Conservation (phyloP, 2,329 filamentous ascomycete species). For the Xylariaceae sp. region DNA sequence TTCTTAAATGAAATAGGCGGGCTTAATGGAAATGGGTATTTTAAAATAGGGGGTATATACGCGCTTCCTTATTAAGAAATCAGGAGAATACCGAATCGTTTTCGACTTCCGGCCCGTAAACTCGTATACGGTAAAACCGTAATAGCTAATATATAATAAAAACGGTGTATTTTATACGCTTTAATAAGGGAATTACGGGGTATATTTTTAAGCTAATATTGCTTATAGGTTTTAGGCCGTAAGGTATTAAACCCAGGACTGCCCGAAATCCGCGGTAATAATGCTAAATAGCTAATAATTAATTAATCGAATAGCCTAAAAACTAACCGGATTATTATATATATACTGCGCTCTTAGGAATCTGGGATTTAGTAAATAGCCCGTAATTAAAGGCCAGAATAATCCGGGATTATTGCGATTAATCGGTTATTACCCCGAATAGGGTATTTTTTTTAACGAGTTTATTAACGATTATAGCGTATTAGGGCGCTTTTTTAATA, state of each 20-base stretch:
- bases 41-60: no score
- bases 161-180: not conserved
- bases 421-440: not conserved
- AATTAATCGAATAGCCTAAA: not conserved
- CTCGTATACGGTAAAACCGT: no score
- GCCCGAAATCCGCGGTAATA: not conserved
- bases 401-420: not conserved
- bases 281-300: not conserved
- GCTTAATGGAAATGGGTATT: not conserved
- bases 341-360: not conserved
- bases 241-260: not conserved
- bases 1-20: not conserved
- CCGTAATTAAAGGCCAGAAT: not conserved
- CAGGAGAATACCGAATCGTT: no score
- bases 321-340: no score
- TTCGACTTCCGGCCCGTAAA: no score
- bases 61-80: no score
- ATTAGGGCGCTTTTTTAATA: not conserved
- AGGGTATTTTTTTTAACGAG: no score
- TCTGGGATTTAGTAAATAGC: not conserved
- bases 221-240: not conserved
- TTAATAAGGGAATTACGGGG: not conserved
- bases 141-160: not conserved
- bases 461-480: not conserved
- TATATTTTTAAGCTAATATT: no score